These are phyloP conservation scores for Fusarium sacchari DNA, from an alignment of 2,329 filamentous ascomycete species.

Conservation along the genomic window DNA sequence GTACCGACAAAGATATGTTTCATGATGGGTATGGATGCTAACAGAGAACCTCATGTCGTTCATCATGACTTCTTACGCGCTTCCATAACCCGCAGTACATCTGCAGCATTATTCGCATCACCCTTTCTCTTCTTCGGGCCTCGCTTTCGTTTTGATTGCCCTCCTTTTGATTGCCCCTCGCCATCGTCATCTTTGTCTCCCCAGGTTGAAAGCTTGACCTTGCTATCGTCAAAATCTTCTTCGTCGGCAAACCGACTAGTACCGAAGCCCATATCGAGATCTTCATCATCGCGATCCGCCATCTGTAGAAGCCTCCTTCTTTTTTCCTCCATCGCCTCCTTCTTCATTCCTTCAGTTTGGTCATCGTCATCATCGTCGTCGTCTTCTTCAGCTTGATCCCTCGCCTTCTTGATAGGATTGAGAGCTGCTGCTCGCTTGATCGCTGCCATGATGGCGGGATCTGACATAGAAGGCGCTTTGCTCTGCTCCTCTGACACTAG, in stretches of 20 bases:
- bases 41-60: not conserved
- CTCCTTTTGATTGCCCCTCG: conserved; percentile 55
- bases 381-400: conserved; percentile 43
- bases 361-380: conserved; percentile 46
- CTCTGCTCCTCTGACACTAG: conserved; percentile 63
- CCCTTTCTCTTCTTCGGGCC: conserved; percentile 80
- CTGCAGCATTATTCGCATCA: conserved; percentile 79
- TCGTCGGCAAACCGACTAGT: conserved; percentile 88
- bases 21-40: conserved; percentile 16
- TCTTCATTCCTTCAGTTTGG: conserved; percentile 55
- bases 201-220: conserved; percentile 76
- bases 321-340: conserved; percentile 70
- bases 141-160: conserved; percentile 71
- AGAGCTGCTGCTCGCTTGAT: conserved; percentile 84
- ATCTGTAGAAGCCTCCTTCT: conserved; percentile 78
- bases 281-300: conserved; percentile 83
- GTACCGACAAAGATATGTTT: conserved; percentile 13
- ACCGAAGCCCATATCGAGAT: conserved; percentile 95
- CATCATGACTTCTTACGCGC: conserved; percentile 55
- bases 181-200: conserved; percentile 62
- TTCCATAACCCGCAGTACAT: conserved; percentile 84
- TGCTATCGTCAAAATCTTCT: conserved; percentile 78
- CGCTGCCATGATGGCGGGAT: conserved; percentile 83
- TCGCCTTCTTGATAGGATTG: conserved; percentile 56
- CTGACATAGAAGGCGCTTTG: conserved; percentile 68